Conservation (phyloP, 139 green algal genomes). For the Diplosphaera chodatii region DNA sequence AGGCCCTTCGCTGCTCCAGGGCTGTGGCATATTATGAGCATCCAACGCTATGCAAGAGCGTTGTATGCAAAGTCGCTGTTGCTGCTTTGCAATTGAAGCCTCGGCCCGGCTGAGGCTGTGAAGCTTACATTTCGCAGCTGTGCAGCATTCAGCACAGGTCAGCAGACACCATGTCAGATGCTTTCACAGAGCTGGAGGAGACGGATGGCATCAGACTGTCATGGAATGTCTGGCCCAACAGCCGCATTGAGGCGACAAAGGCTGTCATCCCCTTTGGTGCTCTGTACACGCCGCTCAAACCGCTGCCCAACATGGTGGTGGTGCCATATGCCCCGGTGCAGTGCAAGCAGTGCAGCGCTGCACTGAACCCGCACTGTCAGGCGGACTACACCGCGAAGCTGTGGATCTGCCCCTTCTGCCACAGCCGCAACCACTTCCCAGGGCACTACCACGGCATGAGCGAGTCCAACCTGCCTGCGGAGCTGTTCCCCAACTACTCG, state of each 20-base stretch:
- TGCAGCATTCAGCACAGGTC: not conserved
- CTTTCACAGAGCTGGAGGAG: conserved; percentile 63
- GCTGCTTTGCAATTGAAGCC: no score
- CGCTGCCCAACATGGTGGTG: conserved; percentile 73
- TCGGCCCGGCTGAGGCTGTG: no score
- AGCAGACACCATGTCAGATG: conserved; percentile 12
- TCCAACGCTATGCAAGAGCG: no score
- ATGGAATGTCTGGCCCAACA: conserved; percentile 96
- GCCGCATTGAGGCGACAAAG: conserved; percentile 89
- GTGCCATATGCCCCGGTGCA: conserved; percentile 90
- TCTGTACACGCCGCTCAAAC: conserved; percentile 86
- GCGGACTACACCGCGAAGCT: conserved; percentile 88
- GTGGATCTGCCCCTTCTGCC: conserved; percentile 97
- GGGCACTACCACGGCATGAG: conserved; percentile 76
- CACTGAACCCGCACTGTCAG: conserved; percentile 90
- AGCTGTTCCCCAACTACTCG: conserved; percentile 93
- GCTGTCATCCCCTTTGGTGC: conserved; percentile 91
- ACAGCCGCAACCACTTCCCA: conserved; percentile 93
- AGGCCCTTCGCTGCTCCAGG: no score
- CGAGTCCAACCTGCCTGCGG: conserved; percentile 71
- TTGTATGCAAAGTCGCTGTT: no score
- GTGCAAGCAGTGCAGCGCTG: conserved; percentile 85
- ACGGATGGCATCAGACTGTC: conserved; percentile 75
- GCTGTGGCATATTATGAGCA: no score
- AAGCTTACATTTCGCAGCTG: no score